Evolutionary conservation across 306 rosid genomes (phyloP).

Genomic region (Chamaecrista fasciculata): DNA sequence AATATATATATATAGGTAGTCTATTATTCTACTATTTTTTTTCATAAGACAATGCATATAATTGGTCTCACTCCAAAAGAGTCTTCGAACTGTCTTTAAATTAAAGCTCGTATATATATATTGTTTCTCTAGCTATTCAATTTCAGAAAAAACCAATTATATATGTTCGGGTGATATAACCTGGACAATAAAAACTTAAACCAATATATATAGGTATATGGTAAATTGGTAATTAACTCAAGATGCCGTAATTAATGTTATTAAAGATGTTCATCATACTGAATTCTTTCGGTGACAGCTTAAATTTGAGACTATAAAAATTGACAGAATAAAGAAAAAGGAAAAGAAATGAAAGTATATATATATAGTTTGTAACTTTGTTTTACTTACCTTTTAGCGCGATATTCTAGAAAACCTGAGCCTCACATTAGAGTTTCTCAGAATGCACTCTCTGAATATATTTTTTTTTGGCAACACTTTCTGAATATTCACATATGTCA

Average conservation of each 20-base stretch:
- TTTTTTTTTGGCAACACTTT: no score
- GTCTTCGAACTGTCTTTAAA: background rate
- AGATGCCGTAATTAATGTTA: background rate
- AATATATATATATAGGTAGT: background rate
- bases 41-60: background rate
- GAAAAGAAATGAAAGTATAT: background rate
- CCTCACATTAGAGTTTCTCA: slow-evolving; percentile 31
- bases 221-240: no score
- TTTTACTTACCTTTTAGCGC: slow-evolving; percentile 26
- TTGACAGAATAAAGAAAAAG: slow-evolving; percentile 7
- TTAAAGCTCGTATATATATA: no score
- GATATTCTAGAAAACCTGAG: slow-evolving; percentile 29
- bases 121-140: no score
- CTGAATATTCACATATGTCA: slow-evolving; percentile 1
- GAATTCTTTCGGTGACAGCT: background rate
- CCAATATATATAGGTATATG: no score
- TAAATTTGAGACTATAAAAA: background rate
- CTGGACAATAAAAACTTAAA: no score
- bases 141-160: no score
- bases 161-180: no score
- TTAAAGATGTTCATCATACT: no score
- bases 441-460: no score
- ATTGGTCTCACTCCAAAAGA: background rate
- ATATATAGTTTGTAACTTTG: no score
- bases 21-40: background rate